Percentiles rank a stretch among this genome's conserved stretches.
phyloP scores from a whole-genome alignment of 169 alveolate genomes.

The Plasmodium vinckei region DNA sequence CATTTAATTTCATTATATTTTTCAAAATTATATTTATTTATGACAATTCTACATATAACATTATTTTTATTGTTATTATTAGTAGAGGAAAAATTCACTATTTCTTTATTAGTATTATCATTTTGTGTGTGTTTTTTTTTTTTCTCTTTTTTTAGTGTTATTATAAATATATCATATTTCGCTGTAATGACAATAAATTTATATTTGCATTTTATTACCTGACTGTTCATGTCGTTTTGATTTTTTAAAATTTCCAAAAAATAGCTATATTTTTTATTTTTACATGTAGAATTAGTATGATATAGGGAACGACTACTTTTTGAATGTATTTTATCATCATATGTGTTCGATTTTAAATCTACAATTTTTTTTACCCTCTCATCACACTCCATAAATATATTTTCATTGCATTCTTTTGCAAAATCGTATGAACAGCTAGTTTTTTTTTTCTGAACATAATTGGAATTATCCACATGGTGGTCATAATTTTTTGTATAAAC shows the following conservation, averaged over 20 bases:
- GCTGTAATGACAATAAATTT: slow-evolving; percentile 22
- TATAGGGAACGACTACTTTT: too few relatives aligned
- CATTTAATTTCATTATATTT: slow-evolving; percentile 23
- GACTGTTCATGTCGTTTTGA: neutral
- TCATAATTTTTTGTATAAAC: neutral
- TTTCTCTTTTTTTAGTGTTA: slow-evolving; percentile 32
- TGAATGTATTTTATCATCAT: too few relatives aligned
- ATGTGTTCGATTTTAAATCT: too few relatives aligned
- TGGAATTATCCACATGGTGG: neutral
- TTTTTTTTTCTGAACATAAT: neutral
- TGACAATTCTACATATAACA: slow-evolving; percentile 12
- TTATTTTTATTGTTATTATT: slow-evolving; percentile 3
- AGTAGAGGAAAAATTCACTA: slow-evolving; percentile 30
- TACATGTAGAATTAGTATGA: too few relatives aligned
- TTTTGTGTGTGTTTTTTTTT: neutral
- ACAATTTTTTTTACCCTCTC: too few relatives aligned
- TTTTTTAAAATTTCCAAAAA: neutral
- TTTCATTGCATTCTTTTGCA: too few relatives aligned
- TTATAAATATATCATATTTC: slow-evolving; percentile 27
- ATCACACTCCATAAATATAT: too few relatives aligned
- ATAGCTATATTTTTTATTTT: too few relatives aligned
- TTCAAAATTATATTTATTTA: slow-evolving; percentile 54
- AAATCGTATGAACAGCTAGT: neutral
- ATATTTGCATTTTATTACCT: slow-evolving; percentile 5
- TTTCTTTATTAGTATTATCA: neutral